These are phyloP conservation scores for Neurospora cerealis DNA, from an alignment of 495 filamentous ascomycete species.

Conservation along the genomic window DNA sequence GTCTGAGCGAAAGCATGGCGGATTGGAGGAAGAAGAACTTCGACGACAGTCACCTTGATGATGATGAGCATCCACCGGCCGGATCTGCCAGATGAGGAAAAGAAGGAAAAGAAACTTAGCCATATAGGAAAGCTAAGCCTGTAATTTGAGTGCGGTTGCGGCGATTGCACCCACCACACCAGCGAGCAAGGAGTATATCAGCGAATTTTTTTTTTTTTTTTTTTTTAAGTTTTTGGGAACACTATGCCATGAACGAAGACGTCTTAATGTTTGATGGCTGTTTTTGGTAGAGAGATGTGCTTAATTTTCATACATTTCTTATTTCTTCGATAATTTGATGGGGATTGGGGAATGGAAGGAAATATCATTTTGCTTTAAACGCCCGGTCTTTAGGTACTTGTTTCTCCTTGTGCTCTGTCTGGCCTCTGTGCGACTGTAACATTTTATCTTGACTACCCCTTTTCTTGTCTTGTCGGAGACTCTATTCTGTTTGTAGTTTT, in stretches of 20 bases:
- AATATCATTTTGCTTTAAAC: not conserved
- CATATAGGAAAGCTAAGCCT: not conserved
- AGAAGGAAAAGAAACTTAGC: not conserved
- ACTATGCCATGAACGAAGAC: not conserved
- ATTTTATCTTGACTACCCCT: not conserved
- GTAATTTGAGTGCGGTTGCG: not conserved
- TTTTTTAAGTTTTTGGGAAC: not conserved
- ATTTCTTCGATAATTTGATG: not conserved
- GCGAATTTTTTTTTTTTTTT: not conserved
- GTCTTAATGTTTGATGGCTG: not conserved
- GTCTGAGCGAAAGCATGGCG: conserved; percentile 58
- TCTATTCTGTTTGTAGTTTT: not conserved
- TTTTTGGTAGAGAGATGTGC: not conserved
- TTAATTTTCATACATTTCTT: not conserved
- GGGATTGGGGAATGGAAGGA: not conserved
- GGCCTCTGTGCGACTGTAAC: not conserved
- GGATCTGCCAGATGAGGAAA: not conserved
- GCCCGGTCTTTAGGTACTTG: not conserved
- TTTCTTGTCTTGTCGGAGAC: not conserved
- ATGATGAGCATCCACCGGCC: conserved; percentile 1
- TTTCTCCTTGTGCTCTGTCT: not conserved
- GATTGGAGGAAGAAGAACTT: conserved; percentile 61
- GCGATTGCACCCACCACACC: not conserved
- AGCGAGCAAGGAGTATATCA: not conserved
- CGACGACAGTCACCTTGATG: conserved; percentile 34